Conservation (phyloP, 2,329 filamentous ascomycete species). For the Diaporthe capsici region DNA sequence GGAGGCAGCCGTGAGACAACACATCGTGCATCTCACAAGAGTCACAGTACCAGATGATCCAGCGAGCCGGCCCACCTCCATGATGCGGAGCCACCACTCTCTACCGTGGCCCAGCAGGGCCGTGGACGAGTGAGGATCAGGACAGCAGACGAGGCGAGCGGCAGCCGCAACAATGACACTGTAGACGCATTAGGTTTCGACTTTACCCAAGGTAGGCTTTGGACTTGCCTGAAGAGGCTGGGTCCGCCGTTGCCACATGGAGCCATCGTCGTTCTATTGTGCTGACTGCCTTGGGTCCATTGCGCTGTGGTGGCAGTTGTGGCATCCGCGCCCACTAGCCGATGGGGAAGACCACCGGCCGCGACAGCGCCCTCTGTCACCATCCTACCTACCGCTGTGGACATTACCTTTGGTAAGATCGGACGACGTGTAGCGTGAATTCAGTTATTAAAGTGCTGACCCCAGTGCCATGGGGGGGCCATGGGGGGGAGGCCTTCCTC, state of each 20-base stretch:
- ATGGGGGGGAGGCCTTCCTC: slow-evolving; percentile 29
- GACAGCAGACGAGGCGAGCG: slow-evolving; percentile 22
- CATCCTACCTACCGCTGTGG: neutral
- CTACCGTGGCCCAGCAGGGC: neutral
- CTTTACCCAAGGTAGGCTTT: slow-evolving; percentile 30
- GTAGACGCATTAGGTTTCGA: slow-evolving; percentile 32
- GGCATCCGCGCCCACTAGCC: slow-evolving; percentile 17
- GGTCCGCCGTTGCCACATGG: slow-evolving; percentile 34
- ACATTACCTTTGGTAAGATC: neutral
- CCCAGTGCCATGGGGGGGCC: neutral
- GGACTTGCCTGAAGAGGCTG: slow-evolving; percentile 34
- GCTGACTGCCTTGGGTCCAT: slow-evolving; percentile 27
- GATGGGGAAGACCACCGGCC: neutral
- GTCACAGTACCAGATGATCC: slow-evolving; percentile 43
- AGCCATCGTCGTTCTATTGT: slow-evolving; percentile 24
- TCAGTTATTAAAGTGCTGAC: slow-evolving; percentile 29
- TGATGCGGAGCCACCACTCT: slow-evolving; percentile 32
- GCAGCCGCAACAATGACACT: slow-evolving; percentile 2
- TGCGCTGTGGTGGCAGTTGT: slow-evolving; percentile 10
- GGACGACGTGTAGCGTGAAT: slow-evolving; percentile 5
- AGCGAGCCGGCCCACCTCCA: slow-evolving; percentile 40
- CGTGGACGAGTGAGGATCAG: slow-evolving; percentile 22
- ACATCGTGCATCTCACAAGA: slow-evolving; percentile 43
- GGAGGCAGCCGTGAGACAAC: slow-evolving; percentile 40
- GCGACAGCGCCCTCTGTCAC: neutral